These are phyloP conservation scores for Panicum miliaceum DNA, from an alignment of 176 grass and related monocot species.

Conservation along the genomic window DNA sequence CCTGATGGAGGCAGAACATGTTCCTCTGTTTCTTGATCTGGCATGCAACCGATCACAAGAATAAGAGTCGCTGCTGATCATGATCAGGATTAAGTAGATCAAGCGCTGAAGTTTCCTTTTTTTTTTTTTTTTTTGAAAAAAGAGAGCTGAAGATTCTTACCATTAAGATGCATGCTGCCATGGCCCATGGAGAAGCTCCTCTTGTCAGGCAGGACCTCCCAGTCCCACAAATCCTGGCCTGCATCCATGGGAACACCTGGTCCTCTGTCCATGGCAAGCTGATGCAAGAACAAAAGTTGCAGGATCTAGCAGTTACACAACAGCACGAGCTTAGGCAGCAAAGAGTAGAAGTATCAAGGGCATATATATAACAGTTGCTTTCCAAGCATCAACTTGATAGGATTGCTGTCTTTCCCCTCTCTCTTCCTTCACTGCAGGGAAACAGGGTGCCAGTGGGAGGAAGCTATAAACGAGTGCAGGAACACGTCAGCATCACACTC, in stretches of 20 bases:
- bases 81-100: neutral
- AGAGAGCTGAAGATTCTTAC: conserved; percentile 34
- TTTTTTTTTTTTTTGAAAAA: no score
- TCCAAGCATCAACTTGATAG: conserved; percentile 32
- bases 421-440: conserved; percentile 33
- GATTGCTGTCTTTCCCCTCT: neutral
- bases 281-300: conserved; percentile 12
- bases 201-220: conserved; percentile 80
- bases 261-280: conserved; percentile 38
- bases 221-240: conserved; percentile 74
- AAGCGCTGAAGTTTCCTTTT: conserved; percentile 23
- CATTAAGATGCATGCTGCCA: conserved; percentile 8
- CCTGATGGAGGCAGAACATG: neutral
- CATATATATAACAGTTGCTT: conserved; percentile 34
- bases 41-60: neutral
- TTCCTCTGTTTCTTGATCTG: conserved; percentile 21
- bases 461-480: conserved; percentile 37
- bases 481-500: conserved; percentile 21
- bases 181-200: conserved; percentile 36
- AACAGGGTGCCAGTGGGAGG: conserved; percentile 20
- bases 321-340: neutral
- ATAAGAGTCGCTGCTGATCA: conserved; percentile 18
- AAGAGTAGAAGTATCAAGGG: neutral
- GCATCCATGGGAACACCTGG: conserved; percentile 31
- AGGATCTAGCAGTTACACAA: conserved; percentile 11